A percentile compares a stretch with the other conserved stretches of the same genome.
phyloP scores from a whole-genome alignment of 768 basidiomycete species.

The Naganishia vishniacii region DNA sequence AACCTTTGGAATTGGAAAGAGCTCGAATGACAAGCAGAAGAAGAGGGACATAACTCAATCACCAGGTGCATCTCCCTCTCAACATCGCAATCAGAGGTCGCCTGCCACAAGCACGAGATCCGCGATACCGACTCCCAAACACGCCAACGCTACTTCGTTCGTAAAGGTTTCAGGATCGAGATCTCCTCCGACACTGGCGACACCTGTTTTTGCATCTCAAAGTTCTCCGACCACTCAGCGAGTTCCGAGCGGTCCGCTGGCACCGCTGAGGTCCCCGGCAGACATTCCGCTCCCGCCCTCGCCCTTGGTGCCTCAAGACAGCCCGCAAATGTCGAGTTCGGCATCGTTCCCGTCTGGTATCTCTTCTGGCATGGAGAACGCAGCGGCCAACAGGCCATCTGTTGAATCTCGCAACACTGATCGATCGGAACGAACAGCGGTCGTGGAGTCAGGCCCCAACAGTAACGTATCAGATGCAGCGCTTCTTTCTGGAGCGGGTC shows the following conservation, averaged over 20 bases:
- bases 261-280: background rate
- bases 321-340: background rate
- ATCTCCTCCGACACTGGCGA: background rate
- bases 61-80: background rate
- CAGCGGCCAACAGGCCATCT: background rate
- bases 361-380: background rate
- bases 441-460: background rate
- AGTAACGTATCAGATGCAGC: background rate
- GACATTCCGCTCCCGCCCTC: constrained; percentile 12
- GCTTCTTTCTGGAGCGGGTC: too few species aligned
- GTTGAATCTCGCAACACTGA: background rate
- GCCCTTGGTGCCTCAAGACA: background rate
- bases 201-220: background rate
- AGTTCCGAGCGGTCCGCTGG: background rate
- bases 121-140: background rate
- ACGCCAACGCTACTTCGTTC: background rate
- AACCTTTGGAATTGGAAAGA: constrained; percentile 3
- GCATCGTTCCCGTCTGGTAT: background rate
- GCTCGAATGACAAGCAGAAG: constrained; percentile 1
- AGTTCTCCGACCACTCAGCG: background rate
- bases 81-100: background rate
- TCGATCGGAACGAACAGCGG: background rate
- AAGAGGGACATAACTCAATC: background rate
- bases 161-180: background rate
- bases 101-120: background rate